Conservation (phyloP, 2,329 filamentous ascomycete genomes). For the Cladosporium phlei region DNA sequence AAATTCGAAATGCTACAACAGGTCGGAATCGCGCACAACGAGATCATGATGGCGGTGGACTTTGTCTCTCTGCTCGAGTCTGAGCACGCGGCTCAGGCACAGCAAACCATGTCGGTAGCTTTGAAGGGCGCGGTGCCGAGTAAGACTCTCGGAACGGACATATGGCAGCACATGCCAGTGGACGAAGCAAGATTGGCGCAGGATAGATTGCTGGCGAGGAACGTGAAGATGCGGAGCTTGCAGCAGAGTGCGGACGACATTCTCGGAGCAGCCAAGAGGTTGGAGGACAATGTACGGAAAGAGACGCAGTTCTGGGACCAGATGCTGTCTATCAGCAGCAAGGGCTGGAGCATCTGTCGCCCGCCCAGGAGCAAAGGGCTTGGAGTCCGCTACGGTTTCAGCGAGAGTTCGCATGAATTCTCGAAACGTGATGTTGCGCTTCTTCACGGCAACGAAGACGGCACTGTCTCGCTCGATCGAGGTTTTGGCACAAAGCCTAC, state of each 20-base stretch:
- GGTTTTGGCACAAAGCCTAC: conserved; percentile 53
- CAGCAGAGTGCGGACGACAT: conserved; percentile 70
- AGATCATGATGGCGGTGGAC: conserved; percentile 68
- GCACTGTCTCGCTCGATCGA: conserved; percentile 68
- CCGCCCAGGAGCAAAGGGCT: conserved; percentile 68
- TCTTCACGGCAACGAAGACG: conserved; percentile 68
- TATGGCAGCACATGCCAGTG: conserved; percentile 54
- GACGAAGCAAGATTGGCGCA: conserved; percentile 42
- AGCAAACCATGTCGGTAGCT: conserved; percentile 63
- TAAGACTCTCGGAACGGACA: conserved; percentile 68
- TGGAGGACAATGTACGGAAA: conserved; percentile 70
- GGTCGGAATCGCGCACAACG: conserved; percentile 45
- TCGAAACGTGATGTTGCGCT: conserved; percentile 73
- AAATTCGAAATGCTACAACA: conserved; percentile 39
- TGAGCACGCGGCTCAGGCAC: conserved; percentile 65
- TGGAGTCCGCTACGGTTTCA: conserved; percentile 84
- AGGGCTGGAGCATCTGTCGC: conserved; percentile 80
- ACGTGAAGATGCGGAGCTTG: conserved; percentile 75
- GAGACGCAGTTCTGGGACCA: conserved; percentile 90
- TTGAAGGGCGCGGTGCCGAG: conserved; percentile 68
- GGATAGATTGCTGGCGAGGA: conserved; percentile 50
- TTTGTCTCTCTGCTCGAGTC: conserved; percentile 72
- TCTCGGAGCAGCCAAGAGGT: conserved; percentile 62
- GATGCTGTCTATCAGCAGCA: conserved; percentile 72
- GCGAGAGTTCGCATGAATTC: conserved; percentile 61